These are phyloP conservation scores for Fusarium concolor DNA, from an alignment of 2,329 filamentous ascomycete species.

Conservation along the genomic window DNA sequence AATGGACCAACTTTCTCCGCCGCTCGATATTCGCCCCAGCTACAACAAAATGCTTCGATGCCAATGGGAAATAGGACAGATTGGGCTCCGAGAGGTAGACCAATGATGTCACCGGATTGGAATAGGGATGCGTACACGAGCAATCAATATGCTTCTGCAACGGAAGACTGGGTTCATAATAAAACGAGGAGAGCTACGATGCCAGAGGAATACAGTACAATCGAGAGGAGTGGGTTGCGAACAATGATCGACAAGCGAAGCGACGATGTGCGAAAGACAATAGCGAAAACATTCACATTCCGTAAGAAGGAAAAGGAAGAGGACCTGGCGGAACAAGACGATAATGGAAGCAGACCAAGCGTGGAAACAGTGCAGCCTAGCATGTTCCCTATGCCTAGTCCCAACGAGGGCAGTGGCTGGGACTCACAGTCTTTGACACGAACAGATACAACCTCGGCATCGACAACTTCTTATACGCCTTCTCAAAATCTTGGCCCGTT, in stretches of 20 bases:
- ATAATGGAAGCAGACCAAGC: conserved; percentile 38
- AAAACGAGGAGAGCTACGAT: conserved; percentile 57
- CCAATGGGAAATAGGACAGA: conserved; percentile 5
- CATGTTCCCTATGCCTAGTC: conserved; percentile 8
- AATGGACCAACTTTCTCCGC: conserved; percentile 55
- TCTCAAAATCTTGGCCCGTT: conserved; percentile 34
- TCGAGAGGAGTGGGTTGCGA: conserved; percentile 66
- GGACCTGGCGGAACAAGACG: conserved; percentile 23
- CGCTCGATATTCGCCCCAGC: conserved; percentile 55
- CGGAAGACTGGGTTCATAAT: conserved; percentile 58
- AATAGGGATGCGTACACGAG: conserved; percentile 40
- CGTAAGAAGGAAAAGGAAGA: conserved; percentile 60
- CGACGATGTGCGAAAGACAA: conserved; percentile 64
- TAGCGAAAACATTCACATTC: conserved; percentile 66
- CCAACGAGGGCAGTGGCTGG: conserved; percentile 27
- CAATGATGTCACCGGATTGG: conserved; percentile 34
- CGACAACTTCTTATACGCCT: conserved; percentile 24
- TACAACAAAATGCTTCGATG: conserved; percentile 7
- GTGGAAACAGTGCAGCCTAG: conserved; percentile 38
- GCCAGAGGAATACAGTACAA: conserved; percentile 62
- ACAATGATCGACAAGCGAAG: conserved; percentile 66
- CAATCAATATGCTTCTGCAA: conserved; percentile 42
- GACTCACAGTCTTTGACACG: conserved; percentile 19
- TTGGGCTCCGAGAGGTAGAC: conserved; percentile 13
- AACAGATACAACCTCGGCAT: conserved; percentile 22